phyloP scores from a whole-genome alignment of 2,329 filamentous ascomycete species.

The Colletotrichum sp. region DNA sequence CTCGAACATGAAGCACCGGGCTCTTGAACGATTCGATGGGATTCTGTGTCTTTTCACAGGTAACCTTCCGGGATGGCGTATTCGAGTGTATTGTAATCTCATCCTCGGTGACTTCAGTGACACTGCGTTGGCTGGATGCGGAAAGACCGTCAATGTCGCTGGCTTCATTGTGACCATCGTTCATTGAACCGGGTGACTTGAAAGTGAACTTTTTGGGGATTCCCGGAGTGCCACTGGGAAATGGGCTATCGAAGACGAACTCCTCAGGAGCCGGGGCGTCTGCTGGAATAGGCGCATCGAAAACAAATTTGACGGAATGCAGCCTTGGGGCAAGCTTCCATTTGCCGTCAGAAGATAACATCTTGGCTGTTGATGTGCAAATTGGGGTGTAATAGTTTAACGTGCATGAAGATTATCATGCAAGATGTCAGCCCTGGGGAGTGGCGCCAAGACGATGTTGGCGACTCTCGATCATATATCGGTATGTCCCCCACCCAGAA shows the following conservation, averaged over 20 bases:
- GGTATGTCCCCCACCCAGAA: neutral
- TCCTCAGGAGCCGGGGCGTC: neutral
- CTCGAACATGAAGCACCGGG: neutral
- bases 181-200: neutral
- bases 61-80: neutral
- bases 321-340: neutral
- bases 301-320: conserved; percentile 15
- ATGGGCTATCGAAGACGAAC: conserved; percentile 6
- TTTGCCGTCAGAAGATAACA: neutral
- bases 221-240: neutral
- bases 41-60: neutral
- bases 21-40: fast-evolving
- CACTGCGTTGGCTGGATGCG: neutral
- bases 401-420: neutral
- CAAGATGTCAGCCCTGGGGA: neutral
- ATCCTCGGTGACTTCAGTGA: neutral
- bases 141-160: neutral
- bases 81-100: neutral
- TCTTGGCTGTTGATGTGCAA: neutral
- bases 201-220: neutral
- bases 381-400: neutral
- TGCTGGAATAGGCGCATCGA: neutral
- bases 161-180: neutral
- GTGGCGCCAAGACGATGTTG: neutral
- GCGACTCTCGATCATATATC: neutral